Percentiles rank a stretch among this genome's conserved stretches.
Evolutionary conservation across 176 grass and related monocot species (phyloP).

Genomic region (Dendrocalamus sinicus): DNA sequence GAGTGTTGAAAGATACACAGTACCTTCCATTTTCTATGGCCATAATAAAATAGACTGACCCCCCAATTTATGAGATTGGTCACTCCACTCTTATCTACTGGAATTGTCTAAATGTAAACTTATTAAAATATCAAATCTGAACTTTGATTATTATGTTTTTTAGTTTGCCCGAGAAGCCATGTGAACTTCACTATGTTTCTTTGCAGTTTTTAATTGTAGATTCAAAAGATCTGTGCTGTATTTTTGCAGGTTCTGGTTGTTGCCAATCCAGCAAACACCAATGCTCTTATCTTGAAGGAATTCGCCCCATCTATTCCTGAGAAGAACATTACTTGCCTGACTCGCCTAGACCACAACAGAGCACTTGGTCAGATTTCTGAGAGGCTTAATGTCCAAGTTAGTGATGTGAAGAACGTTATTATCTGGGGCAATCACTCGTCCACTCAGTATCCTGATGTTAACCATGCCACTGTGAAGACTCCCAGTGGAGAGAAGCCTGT

Average conservation of each 20-base stretch:
- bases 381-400: constrained; percentile 80
- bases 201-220: neutral
- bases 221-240: constrained; percentile 4
- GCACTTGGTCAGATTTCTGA: constrained; percentile 88
- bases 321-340: constrained; percentile 96
- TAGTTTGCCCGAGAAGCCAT: constrained; percentile 27
- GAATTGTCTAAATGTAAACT: neutral
- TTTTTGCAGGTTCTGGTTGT: constrained; percentile 89
- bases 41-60: constrained; percentile 1
- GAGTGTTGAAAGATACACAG: neutral
- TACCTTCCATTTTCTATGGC: neutral
- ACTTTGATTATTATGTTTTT: constrained; percentile 7
- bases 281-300: constrained; percentile 97
- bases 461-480: constrained; percentile 80
- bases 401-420: constrained; percentile 89
- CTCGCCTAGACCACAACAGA: constrained; percentile 95
- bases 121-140: neutral
- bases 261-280: constrained; percentile 96
- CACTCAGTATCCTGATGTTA: constrained; percentile 87
- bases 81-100: neutral
- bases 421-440: constrained; percentile 99
- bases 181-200: neutral
- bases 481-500: constrained; percentile 75
- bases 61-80: neutral
- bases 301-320: constrained; percentile 93